Evolutionary conservation across 140 eudicot species (phyloP).

Genomic region (Oenanthe javanica): DNA sequence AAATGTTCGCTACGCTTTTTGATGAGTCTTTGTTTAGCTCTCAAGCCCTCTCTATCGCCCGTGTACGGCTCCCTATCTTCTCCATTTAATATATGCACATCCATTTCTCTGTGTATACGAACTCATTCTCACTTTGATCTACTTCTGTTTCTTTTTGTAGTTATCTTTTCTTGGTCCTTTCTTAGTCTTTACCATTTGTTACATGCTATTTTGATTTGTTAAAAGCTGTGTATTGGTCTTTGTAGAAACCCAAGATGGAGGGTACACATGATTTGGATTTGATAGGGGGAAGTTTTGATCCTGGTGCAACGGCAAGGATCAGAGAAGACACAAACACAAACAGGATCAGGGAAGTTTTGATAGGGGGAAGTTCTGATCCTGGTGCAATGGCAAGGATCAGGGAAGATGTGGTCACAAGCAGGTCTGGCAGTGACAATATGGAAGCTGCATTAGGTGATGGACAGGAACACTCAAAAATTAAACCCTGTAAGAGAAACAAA

Average conservation of each 20-base stretch:
- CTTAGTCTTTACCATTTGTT: not conserved
- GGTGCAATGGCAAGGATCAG: slow-evolving; percentile 26
- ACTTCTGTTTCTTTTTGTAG: not conserved
- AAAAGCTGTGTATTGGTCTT: not conserved
- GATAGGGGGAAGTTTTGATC: slow-evolving; percentile 32
- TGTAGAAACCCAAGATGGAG: slow-evolving; percentile 62
- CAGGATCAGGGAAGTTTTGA: slow-evolving; percentile 18
- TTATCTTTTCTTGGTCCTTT: not conserved
- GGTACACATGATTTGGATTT: slow-evolving; percentile 40
- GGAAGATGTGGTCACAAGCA: slow-evolving; percentile 57
- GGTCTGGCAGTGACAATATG: slow-evolving; percentile 61
- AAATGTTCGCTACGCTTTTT: slow-evolving; percentile 28
- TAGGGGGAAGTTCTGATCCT: slow-evolving; percentile 29
- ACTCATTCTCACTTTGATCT: not conserved
- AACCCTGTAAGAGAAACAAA: slow-evolving; percentile 37
- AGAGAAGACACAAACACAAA: slow-evolving; percentile 58
- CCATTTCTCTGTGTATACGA: not conserved
- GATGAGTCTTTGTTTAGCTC: slow-evolving; percentile 37
- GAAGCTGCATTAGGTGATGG: slow-evolving; percentile 66
- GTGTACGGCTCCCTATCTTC: slow-evolving; percentile 12
- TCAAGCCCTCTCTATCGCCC: slow-evolving; percentile 40
- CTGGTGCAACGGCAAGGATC: slow-evolving; percentile 22
- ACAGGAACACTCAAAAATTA: slow-evolving; percentile 31
- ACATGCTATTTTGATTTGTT: slow-evolving; percentile 2
- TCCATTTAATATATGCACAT: not conserved